These are phyloP conservation scores for Candida sojae DNA, from an alignment of 1,139 yeast species.

Conservation along the genomic window DNA sequence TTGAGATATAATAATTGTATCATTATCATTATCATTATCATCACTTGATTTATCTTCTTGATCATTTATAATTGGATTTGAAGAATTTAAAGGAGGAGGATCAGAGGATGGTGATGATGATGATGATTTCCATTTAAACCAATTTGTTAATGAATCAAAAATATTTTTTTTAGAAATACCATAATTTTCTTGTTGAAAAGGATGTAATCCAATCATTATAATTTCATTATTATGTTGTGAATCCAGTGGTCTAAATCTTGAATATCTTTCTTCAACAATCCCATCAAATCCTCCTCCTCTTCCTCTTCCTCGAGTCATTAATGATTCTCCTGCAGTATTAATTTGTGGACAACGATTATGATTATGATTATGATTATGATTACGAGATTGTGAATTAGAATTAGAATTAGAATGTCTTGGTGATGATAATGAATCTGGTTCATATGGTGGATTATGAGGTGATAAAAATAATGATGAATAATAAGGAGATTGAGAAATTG, in stretches of 20 bases:
- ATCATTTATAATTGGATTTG: neutral
- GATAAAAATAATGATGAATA: slow-evolving; percentile 6
- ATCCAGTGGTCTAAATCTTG: slow-evolving; percentile 54
- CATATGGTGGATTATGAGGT: slow-evolving; percentile 12
- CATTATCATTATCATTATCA: neutral
- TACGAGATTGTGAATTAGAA: neutral
- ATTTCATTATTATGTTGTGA: slow-evolving; percentile 42
- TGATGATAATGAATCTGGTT: slow-evolving; percentile 8
- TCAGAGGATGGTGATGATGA: neutral
- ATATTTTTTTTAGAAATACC: slow-evolving; percentile 9
- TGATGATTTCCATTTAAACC: slow-evolving; percentile 12
- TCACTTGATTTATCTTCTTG: neutral
- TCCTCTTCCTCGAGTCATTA: slow-evolving; percentile 14
- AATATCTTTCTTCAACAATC: slow-evolving; percentile 52
- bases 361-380: too few species aligned
- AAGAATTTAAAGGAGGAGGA: neutral
- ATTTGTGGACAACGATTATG: too few species aligned
- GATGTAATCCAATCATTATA: slow-evolving; percentile 41
- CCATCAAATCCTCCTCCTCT: slow-evolving; percentile 32
- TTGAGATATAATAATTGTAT: slow-evolving; percentile 6
- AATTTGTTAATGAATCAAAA: slow-evolving; percentile 11
- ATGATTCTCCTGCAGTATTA: neutral
- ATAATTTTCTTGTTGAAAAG: slow-evolving; percentile 29
- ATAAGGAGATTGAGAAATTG: slow-evolving; percentile 6
- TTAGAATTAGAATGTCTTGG: neutral